Evolutionary conservation across 805 yeast species (phyloP).

Genomic region (Teunomyces kruisii): DNA sequence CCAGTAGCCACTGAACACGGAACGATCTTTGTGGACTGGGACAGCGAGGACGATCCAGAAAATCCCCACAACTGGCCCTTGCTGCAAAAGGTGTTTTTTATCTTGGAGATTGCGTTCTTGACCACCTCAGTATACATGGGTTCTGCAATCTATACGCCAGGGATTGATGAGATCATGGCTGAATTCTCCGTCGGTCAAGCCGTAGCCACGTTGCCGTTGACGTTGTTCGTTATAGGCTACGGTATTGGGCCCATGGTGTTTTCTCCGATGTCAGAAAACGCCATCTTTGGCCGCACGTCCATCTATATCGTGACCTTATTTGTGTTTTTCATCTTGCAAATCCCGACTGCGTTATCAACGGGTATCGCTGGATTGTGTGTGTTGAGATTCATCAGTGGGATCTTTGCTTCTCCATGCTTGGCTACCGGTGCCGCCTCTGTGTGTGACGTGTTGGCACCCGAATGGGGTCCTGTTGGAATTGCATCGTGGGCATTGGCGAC

Average conservation of each 20-base stretch:
- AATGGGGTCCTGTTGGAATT: conserved; percentile 46
- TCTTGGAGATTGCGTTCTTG: conserved; percentile 40
- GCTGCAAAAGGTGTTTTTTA: conserved; percentile 35
- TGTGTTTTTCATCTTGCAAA: conserved; percentile 50
- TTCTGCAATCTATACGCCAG: conserved; percentile 56
- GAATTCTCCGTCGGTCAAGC: conserved; percentile 46
- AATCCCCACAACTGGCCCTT: conserved; percentile 59
- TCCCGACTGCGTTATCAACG: conserved; percentile 52
- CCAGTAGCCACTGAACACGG: neutral
- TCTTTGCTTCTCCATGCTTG: conserved; percentile 55
- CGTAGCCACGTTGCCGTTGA: conserved; percentile 50
- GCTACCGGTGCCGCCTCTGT: conserved; percentile 60
- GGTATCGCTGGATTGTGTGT: conserved; percentile 52
- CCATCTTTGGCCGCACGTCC: conserved; percentile 51
- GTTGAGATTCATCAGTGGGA: conserved; percentile 54
- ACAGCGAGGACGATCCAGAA: conserved; percentile 51
- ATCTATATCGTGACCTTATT: conserved; percentile 48
- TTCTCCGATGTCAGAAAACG: conserved; percentile 59
- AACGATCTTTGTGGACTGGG: conserved; percentile 24
- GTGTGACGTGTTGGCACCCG: conserved; percentile 46
- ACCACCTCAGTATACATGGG: conserved; percentile 56
- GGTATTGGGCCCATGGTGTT: conserved; percentile 62
- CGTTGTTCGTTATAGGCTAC: conserved; percentile 58
- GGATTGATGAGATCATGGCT: conserved; percentile 41
- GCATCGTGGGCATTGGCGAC: conserved; percentile 56